phyloP scores from a whole-genome alignment of 2,329 filamentous ascomycete genomes.

The Fusarium goolgardi region DNA sequence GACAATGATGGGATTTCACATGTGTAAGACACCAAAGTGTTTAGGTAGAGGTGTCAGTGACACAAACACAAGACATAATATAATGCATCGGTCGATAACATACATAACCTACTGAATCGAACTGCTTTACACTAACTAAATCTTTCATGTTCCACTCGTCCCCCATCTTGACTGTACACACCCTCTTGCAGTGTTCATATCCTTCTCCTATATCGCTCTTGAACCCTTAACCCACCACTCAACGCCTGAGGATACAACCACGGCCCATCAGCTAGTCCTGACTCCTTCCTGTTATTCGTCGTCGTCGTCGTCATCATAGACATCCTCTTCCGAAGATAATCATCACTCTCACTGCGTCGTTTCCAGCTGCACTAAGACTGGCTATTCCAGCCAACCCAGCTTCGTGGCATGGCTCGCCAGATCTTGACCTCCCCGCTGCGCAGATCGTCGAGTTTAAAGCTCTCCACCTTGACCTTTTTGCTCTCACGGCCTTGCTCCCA shows the following conservation, averaged over 20 bases:
- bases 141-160: conserved; percentile 30
- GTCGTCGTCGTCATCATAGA: conserved; percentile 33
- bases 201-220: conserved; percentile 25
- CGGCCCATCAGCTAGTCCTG: conserved; percentile 18
- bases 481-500: conserved; percentile 97
- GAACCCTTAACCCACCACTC: conserved; percentile 26
- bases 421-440: conserved; percentile 95
- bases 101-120: conserved; percentile 49
- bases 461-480: conserved; percentile 93
- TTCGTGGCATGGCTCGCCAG: conserved; percentile 92
- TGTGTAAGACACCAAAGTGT: conserved; percentile 8
- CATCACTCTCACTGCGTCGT: conserved; percentile 22
- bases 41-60: not conserved
- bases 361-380: conserved; percentile 61
- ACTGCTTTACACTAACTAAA: conserved; percentile 48
- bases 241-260: conserved; percentile 30
- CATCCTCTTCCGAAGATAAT: conserved; percentile 22
- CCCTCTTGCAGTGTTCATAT: conserved; percentile 20
- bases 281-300: conserved; percentile 30
- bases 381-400: conserved; percentile 90
- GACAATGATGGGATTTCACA: conserved; percentile 7
- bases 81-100: conserved; percentile 46
- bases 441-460: conserved; percentile 92
- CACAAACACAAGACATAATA: conserved; percentile 28
- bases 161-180: conserved; percentile 16